These are phyloP conservation scores for Aethionema arabicum DNA, from an alignment of 345 rosid genomes.

Conservation along the genomic window DNA sequence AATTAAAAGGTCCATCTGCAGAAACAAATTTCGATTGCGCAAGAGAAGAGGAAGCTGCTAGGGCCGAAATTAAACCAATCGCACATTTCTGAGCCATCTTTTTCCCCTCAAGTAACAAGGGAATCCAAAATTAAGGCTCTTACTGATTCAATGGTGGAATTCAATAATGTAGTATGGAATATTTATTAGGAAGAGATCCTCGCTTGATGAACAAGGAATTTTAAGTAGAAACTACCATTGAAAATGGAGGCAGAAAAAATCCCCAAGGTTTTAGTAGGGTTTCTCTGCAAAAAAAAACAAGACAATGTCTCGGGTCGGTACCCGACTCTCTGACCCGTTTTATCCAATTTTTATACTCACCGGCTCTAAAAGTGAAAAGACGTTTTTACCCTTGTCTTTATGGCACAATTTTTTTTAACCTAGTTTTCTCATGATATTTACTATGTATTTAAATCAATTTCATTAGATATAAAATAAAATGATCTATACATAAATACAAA, in stretches of 20 bases:
- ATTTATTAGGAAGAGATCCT: conserved; percentile 16
- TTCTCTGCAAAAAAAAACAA: conserved; percentile 5
- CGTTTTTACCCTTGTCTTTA: neutral
- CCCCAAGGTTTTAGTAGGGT: conserved; percentile 57
- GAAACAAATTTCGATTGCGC: conserved; percentile 39
- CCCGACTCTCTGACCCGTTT: conserved; percentile 8
- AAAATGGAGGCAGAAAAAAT: conserved; percentile 12
- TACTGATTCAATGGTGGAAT: neutral
- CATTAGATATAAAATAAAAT: too few species aligned
- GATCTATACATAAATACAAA: too few species aligned
- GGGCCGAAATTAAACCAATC: conserved; percentile 60
- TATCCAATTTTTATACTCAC: conserved; percentile 1
- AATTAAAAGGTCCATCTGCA: conserved; percentile 71
- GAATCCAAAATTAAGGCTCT: conserved; percentile 1
- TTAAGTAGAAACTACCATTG: conserved; percentile 14
- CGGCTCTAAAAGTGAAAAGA: neutral
- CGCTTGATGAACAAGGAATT: conserved; percentile 42
- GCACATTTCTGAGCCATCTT: conserved; percentile 63
- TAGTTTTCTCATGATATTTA: too few species aligned
- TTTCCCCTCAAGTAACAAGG: neutral
- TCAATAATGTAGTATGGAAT: neutral
- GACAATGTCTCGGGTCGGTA: conserved; percentile 34
- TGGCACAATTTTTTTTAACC: too few species aligned
- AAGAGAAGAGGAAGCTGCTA: conserved; percentile 61
- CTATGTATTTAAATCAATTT: too few species aligned